Evolutionary conservation across 2,329 filamentous ascomycete species (phyloP).

Genomic region (Botryotinia globosa): DNA sequence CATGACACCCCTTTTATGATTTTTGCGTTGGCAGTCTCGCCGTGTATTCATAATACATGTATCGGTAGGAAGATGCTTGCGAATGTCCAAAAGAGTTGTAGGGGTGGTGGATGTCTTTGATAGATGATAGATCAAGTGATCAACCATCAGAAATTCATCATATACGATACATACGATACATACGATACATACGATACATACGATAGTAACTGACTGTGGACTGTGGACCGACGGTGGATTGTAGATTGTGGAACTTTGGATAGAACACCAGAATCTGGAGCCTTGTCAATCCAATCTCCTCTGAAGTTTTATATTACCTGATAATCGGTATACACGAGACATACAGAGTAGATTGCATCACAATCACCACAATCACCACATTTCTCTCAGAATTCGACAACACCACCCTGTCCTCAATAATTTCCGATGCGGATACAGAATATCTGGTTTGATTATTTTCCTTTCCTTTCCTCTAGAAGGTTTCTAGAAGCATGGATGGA

Average conservation of each 20-base stretch:
- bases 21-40: neutral
- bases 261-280: neutral
- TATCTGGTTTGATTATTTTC: neutral
- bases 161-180: neutral
- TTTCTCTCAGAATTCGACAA: neutral
- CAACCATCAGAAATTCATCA: neutral
- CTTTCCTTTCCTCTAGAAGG: neutral
- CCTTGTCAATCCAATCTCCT: conserved; percentile 5
- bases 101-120: neutral
- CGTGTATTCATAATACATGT: neutral
- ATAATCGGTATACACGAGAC: conserved; percentile 3
- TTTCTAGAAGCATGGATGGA: neutral
- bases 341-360: neutral
- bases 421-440: neutral
- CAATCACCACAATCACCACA: no score
- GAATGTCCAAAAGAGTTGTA: neutral
- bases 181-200: neutral
- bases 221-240: neutral
- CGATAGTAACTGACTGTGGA: neutral
- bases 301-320: neutral
- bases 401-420: neutral
- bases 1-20: neutral
- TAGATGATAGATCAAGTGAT: neutral
- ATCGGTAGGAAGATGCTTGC: neutral
- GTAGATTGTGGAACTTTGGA: neutral